Evolutionary conservation across 345 rosid species (phyloP).

Genomic region (Eucalyptus sp.): DNA sequence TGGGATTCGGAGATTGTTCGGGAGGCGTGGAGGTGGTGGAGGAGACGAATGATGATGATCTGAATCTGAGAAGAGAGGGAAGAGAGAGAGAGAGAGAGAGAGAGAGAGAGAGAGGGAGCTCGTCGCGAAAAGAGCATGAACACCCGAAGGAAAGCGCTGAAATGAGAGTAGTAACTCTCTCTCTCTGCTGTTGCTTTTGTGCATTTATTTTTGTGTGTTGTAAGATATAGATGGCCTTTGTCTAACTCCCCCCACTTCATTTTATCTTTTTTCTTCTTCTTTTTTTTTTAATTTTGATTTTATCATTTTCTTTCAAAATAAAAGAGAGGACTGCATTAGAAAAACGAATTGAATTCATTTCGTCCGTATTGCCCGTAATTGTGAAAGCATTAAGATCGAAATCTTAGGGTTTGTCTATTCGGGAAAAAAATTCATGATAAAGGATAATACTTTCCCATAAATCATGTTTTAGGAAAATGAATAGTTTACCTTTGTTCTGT

Average conservation of each 20-base stretch:
- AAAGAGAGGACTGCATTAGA: not conserved
- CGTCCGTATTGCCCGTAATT: not conserved
- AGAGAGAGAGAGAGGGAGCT: not conserved
- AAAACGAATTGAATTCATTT: not conserved
- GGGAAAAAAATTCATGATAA: not conserved
- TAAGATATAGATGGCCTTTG: not conserved
- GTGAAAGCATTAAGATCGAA: not conserved
- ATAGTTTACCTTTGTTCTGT: not conserved
- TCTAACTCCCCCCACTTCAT: not conserved
- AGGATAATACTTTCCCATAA: not conserved
- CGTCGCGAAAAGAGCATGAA: not conserved
- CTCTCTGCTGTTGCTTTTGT: not conserved
- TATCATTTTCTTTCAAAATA: not conserved
- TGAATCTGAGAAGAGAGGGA: not conserved
- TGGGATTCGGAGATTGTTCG: not conserved
- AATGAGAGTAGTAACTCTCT: not conserved
- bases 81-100: not conserved
- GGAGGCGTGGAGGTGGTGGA: not conserved
- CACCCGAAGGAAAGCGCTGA: not conserved
- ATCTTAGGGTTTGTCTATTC: rapidly evolving
- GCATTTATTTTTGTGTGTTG: not conserved
- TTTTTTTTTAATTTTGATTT: rapidly evolving
- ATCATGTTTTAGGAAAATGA: not conserved
- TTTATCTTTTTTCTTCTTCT: not conserved
- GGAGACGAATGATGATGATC: not conserved